phyloP scores from a whole-genome alignment of 352 stramenopile genomes.

The Phytophthora citricola region DNA sequence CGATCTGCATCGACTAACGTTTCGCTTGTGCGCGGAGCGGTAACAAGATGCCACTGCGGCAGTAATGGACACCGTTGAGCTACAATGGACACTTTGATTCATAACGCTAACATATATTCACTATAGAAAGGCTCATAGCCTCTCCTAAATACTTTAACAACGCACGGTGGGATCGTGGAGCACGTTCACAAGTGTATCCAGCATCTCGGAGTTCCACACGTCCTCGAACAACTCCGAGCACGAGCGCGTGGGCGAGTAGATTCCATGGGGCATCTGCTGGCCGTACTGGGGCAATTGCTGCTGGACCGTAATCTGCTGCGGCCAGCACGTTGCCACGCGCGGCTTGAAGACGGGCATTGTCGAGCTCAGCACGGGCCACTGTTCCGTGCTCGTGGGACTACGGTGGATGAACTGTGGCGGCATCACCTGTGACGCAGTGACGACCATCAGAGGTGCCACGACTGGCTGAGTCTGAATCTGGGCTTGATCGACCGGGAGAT shows the following conservation, averaged over 20 bases:
- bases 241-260: conserved; percentile 38
- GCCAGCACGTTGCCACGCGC: conserved; percentile 21
- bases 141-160: conserved; percentile 35
- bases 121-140: conserved; percentile 5
- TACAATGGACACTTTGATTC: conserved; percentile 1
- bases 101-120: conserved; percentile 29
- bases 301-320: conserved; percentile 23
- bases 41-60: conserved; percentile 14
- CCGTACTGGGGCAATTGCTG: conserved; percentile 27
- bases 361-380: conserved; percentile 24
- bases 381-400: conserved; percentile 41
- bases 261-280: conserved; percentile 16
- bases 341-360: conserved; percentile 29
- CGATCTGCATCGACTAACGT: conserved; percentile 14
- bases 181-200: conserved; percentile 47
- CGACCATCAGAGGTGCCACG: conserved; percentile 2
- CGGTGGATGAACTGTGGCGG: conserved; percentile 27
- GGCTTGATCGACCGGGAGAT: conserved; percentile 6
- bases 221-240: conserved; percentile 45
- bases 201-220: conserved; percentile 54
- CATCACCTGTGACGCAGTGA: conserved; percentile 20
- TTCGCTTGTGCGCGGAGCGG: conserved; percentile 12
- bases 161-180: conserved; percentile 44
- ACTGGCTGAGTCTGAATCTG: conserved; percentile 7
- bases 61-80: conserved; percentile 6